Base-by-base conservation (phyloP, 306 rosid species). In the Vigna hirtella region DNA sequence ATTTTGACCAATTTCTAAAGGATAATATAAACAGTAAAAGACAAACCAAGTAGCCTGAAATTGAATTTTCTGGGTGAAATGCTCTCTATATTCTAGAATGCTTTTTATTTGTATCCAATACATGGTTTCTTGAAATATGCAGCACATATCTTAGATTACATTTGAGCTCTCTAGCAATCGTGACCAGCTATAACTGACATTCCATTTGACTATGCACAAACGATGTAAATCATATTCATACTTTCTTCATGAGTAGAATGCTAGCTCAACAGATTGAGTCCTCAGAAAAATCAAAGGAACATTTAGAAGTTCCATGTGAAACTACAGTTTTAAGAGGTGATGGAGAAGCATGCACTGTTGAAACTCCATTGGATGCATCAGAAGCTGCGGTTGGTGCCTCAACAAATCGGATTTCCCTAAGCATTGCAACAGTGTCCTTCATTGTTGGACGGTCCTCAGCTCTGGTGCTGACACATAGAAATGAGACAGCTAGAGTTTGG, bases 401-500 rank as follows among this genome's bases (percentile, higher is more conserved):
- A 6, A 58, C 58, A 12, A 84, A 89, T 64, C 89, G 72, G 64
- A 94, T 89, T 81, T 90, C 96, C 64, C 73, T 88, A 32, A 94
- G 96, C 98, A 94, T 89, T 7, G 91, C 91, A 34, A 89, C 91
- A 14, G 85, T 87, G 78, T 91, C 96, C 22, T 94, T 90, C 97
- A 94, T 94, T 16, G 81, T 80, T 6, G 98, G 98, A 48, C 98
- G 93, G 30, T 94, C 98, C 2, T 80, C 81, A 49, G 89, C 58
- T 67, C 66, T 26, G 1, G 40, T 43, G 74, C 83, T 88, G 72
- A 86, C 83, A 82, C 98, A 94, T 4, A 90, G 82, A 58, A 88
- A 83, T 26, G 96, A 88, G 34, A 91, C 90, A 2, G 97, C 94
- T 24, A 94, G 83, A 13, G 93, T 90, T 72, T 94, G 98, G 6